Base-by-base conservation (phyloP, 164 flowering plant genomes). In the Protea cynaroides region DNA sequence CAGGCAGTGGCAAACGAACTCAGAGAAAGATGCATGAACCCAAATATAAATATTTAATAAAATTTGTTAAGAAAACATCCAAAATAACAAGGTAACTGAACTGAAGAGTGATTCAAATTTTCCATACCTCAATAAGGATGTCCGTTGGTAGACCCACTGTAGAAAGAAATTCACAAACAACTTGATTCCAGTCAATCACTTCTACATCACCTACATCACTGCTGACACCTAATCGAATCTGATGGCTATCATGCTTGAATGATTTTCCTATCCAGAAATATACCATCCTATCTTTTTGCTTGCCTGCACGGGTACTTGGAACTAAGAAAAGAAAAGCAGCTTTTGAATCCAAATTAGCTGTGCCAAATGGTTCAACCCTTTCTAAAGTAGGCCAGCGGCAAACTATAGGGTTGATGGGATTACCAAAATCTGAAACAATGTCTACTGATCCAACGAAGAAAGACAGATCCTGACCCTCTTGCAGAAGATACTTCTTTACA, bases 201-300 rank as follows among this genome's bases (percentile, higher is more conserved):
- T 55, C 72, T 62, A 24, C 7, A 71, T 66, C 52, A 15, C 17
- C 78, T 64, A 59, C 47, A 17, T 22, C 58, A 24, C 62, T 70
- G 54, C 29, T 52, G 56, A 62, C 46, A 43, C 56, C 65, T 50
- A 59, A 54, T 17, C n/a, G 71, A 69, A 52, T 54, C 63, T n/a
- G 56, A 23, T 51, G 57, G 49, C 53, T 60, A 21, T 63, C 72
- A 53, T 19, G 22, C 23, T 24, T 47, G 54, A 86, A 78, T 60
- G 74, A 78, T 21, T 63, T 82, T 69, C 91, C 91, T 56, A 86
- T 50, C 91, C 91, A 84, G 63, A 86, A 52, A 66, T 84, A 78
- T 15, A 86, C 23, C 65, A 65, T 59, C 63, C 66, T 69, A 62
- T 38, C 71, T 50, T 69, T 72, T 44, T 13, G 49, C 29, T 76